Base-by-base conservation (phyloP, 2,329 filamentous ascomycete species). In the Penicillium sp. region DNA sequence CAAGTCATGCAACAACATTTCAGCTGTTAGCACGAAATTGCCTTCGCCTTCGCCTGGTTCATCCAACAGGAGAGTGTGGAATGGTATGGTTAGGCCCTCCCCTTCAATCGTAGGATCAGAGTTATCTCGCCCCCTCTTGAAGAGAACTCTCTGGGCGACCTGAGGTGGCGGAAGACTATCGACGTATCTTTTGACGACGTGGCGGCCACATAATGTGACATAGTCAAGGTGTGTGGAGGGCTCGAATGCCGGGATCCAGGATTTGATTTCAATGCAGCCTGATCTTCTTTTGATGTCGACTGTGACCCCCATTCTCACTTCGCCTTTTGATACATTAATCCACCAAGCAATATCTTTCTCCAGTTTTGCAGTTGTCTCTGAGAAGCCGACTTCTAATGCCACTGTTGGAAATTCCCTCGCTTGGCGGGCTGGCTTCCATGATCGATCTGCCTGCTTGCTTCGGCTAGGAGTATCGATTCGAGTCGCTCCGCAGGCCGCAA, bases 211-310 rank as follows among this genome's bases (percentile, higher is more conserved):
- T 45, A n/a, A 4, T 24, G 40, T 43, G n/a, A 45, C 6, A 26
- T 33, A 13, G 29, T 28, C 29, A 18, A 18, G 36, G 35, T 11
- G 4, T 8, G 4, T 27, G 9, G 35, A 34, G 18, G 26, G 13
- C 5, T 32, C 25, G 24, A 47, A 40, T 41, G 25, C 39, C 33
- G 48, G 48, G 5, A 33, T 36, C 44, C 48, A 46, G 8, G 44
- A 50, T 47, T 29, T 43, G 45, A 50, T 48, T 34, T 51, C 45
- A 34, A 51, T 51, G 33, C 26, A 34, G 45, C 46, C 45, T 4
- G 49, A 45, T 41, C 5, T 9, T 40, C 39, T 27, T 18, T 41
- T 48, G 32, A 51, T 51, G 29, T 48, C 45, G 24, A 51, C 36
- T 9, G 45, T 51, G 18, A 48, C 28, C 5, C 40, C 42, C 29